phyloP scores from a whole-genome alignment of 1,139 yeast genomes.

The Lodderomyces orthopsilosis region DNA sequence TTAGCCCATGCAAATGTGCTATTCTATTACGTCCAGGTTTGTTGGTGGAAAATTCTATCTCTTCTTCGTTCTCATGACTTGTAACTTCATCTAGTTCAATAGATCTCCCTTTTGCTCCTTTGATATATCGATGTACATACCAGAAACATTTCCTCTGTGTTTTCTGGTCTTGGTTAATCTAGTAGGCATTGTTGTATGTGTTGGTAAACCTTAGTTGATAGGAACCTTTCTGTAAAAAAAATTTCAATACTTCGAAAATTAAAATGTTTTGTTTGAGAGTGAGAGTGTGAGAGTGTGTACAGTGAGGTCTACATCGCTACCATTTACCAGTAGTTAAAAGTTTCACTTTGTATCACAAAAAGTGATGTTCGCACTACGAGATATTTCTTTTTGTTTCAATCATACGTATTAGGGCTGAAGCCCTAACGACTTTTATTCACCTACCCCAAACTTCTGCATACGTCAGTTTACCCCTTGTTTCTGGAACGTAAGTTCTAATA shows the following conservation, averaged over 20 bases:
- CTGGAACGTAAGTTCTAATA: conserved; percentile 58
- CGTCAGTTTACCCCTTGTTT: conserved; percentile 65
- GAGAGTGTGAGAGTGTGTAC: conserved; percentile 2
- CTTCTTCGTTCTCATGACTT: background rate
- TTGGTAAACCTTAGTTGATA: conserved; percentile 9
- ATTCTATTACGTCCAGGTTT: background rate
- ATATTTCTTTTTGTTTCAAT: background rate
- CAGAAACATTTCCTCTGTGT: conserved; percentile 99
- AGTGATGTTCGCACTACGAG: background rate
- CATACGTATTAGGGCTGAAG: conserved; percentile 10
- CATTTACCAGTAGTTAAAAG: background rate
- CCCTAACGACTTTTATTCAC: conserved; percentile 5
- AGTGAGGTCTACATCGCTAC: too few species aligned
- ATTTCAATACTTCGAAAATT: conserved; percentile 5
- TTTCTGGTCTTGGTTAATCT: conserved; percentile 99
- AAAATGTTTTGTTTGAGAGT: background rate
- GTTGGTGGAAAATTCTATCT: background rate
- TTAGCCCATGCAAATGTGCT: too few species aligned
- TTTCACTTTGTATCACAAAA: background rate
- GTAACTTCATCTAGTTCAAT: background rate
- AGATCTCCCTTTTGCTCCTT: background rate
- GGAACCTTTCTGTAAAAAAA: conserved; percentile 10
- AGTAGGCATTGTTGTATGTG: conserved; percentile 79
- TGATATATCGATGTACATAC: conserved; percentile 49
- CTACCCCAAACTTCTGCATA: conserved; percentile 60